Evolutionary conservation across 805 yeast genomes (phyloP), one percentile per base, ranked within the genome.

Genomic region (Ogataea nitratoaversa): DNA sequence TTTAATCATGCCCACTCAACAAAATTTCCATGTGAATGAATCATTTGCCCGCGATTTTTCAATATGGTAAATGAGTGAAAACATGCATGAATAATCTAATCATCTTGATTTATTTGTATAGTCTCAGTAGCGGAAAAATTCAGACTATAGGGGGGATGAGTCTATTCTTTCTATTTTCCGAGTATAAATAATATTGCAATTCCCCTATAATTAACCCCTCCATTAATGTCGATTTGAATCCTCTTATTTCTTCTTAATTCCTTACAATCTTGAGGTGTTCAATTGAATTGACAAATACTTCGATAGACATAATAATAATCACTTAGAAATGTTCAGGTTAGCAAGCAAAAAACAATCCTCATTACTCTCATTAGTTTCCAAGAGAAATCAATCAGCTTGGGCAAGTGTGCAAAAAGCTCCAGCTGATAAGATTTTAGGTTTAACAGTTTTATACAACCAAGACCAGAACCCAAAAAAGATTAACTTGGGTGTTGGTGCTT

Each of bases 401-500:
- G 60, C 62, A 7, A 34, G 46, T 22, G 44, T 59, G 17, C 43
- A 55, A 32, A 41, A 48, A 50, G 87, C 86, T 7, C 93, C 95
- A 35, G 88, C 95, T 14, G 97, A 89, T 64, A 87, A 89, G 53
- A 88, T 89, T 57, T 65, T 83, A 49, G 88, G 96, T 28, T 74
- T 88, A 52, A 76, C 87, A 33, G 89, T 82, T 56, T 78, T 83
- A 27, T 91, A 70, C 72, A 75, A 74, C 58, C 70, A 70, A 44
- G 97, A 90, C 63, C 30, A 68, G 18, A 77, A 78, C 61, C 64
- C 78, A 9, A 54, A 65, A 14, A 83, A 78, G 58, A 63, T 74
- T 52, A 73, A 74, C 50, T 68, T 84, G 51, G 91, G 93, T 44
- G 89, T 84, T 17, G 95, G 98, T 38, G 91, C 98, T n/a, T 91